Conservation (phyloP, 2,329 filamentous ascomycete species). For the Penicillium olsonii region DNA sequence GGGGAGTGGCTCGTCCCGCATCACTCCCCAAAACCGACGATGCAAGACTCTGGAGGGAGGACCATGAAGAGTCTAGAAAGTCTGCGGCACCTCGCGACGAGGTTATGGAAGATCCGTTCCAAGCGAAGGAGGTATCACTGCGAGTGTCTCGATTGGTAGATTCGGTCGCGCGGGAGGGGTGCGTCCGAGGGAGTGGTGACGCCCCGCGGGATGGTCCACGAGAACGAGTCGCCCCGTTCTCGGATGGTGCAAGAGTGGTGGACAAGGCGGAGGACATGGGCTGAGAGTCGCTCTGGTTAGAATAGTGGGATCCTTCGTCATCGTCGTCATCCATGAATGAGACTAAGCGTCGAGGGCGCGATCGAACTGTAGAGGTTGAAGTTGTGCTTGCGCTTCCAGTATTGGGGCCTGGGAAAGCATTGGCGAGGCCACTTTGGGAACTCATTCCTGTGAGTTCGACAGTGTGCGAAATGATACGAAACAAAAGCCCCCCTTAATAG, state of each 20-base stretch:
- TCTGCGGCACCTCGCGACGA: slow-evolving; percentile 32
- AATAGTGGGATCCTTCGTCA: slow-evolving; percentile 26
- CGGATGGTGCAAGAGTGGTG: slow-evolving; percentile 22
- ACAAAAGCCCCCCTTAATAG: slow-evolving; percentile 25
- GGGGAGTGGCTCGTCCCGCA: slow-evolving; percentile 27
- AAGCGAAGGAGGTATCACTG: slow-evolving; percentile 25
- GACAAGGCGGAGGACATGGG: slow-evolving; percentile 34
- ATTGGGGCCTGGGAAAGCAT: slow-evolving; percentile 38
- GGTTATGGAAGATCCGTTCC: slow-evolving; percentile 26
- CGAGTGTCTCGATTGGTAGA: slow-evolving; percentile 22
- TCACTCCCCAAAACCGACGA: slow-evolving; percentile 51
- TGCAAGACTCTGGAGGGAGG: slow-evolving; percentile 51
- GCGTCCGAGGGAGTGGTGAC: slow-evolving; percentile 42
- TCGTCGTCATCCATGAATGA: slow-evolving; percentile 44
- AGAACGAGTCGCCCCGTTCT: slow-evolving; percentile 33
- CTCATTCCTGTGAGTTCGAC: slow-evolving; percentile 40
- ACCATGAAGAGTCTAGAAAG: slow-evolving; percentile 50
- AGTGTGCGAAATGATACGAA: slow-evolving; percentile 20
- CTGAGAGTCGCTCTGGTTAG: slow-evolving; percentile 28
- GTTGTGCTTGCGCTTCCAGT: slow-evolving; percentile 34
- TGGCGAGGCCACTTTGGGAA: slow-evolving; percentile 40
- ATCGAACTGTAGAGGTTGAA: slow-evolving; percentile 44
- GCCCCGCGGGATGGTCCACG: slow-evolving; percentile 39
- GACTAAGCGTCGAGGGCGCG: slow-evolving; percentile 46
- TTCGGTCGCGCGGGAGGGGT: slow-evolving; percentile 37